Percentiles rank a stretch among this genome's conserved stretches.
phyloP scores from a whole-genome alignment of 768 basidiomycete species.

The Lentinula lateritia region DNA sequence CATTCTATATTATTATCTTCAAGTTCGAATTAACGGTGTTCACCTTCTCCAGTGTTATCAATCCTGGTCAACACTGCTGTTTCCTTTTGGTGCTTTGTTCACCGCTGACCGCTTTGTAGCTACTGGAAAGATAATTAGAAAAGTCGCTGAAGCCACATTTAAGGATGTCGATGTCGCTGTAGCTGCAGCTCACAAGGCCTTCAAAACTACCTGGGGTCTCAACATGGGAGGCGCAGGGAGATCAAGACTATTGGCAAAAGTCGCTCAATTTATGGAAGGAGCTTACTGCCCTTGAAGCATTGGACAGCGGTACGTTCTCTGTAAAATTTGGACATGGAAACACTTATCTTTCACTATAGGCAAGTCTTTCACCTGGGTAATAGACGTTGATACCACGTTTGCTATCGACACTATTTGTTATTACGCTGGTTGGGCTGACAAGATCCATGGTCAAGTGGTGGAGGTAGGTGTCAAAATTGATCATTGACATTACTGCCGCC shows the following conservation, averaged over 20 bases:
- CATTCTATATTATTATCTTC: too few species aligned
- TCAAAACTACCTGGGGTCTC: slow-evolving; percentile 31
- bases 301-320: slow-evolving; percentile 30
- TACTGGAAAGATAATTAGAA: slow-evolving; percentile 49
- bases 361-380: slow-evolving; percentile 16
- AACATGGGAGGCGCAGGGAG: slow-evolving; percentile 30
- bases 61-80: slow-evolving; percentile 26
- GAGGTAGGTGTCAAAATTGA: slow-evolving; percentile 9
- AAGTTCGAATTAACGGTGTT: neutral
- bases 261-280: slow-evolving; percentile 44
- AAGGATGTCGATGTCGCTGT: slow-evolving; percentile 68
- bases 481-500: neutral
- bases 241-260: slow-evolving; percentile 32
- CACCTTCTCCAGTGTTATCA: slow-evolving; percentile 38
- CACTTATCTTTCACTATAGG: slow-evolving; percentile 10
- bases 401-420: slow-evolving; percentile 33
- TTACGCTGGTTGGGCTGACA: slow-evolving; percentile 37
- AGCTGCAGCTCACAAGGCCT: slow-evolving; percentile 18
- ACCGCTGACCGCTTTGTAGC: slow-evolving; percentile 27
- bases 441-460: slow-evolving; percentile 31
- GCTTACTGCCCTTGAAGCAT: slow-evolving; percentile 42
- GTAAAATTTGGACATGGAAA: neutral
- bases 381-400: slow-evolving; percentile 11
- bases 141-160: slow-evolving; percentile 44
- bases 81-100: neutral